Base-by-base conservation (phyloP, 164 flowering plant genomes). In the Annona cherimola region DNA sequence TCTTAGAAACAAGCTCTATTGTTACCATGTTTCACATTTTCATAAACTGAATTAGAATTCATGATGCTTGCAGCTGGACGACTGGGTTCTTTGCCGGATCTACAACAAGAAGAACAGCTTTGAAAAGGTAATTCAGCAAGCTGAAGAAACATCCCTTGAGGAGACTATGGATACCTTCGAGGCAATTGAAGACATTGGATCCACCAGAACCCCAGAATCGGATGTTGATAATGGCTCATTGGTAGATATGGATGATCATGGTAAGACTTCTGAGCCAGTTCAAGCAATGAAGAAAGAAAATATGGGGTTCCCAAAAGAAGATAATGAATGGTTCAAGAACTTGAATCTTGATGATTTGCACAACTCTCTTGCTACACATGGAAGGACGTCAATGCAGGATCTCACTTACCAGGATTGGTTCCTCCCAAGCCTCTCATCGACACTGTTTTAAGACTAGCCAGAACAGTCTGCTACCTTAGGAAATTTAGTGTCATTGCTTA, bases 81-180 rank as follows among this genome's bases (percentile, higher is more conserved):
- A 69, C 41, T 77, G 79, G 79, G 79, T 77, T n/a, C 76, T 77
- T 42, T 77, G 79, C 55, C 75, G 79, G 12, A 69, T 77, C 12
- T 77, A 77, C 73, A 77, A 77, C 72, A 77, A 77, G 76, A 77
- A 77, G 73, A 70, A 71, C 66, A 75, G 70, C 50, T 64, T 45
- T 61, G 69, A 63, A 7, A 69, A 40, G 11, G 61, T 60, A 35
- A 41, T 60, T 19, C 26, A 69, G 69, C 69, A 69, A 40, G 54
- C 59, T 8, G 45, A 74, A 69, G 63, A 74, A 59, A 14, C 12
- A 20, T 63, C 57, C 5, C 63, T 45, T 26, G 73, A 69, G 16
- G 73, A 69, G 39, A 74, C 67, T 8, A 69, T 46, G 62, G 72
- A 74, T 61, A 41, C 76, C 26, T 50, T 69, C 4, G 71, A 62